Evolutionary conservation across 176 grass and related monocot species (phyloP).

Genomic region (Juncus effusus): DNA sequence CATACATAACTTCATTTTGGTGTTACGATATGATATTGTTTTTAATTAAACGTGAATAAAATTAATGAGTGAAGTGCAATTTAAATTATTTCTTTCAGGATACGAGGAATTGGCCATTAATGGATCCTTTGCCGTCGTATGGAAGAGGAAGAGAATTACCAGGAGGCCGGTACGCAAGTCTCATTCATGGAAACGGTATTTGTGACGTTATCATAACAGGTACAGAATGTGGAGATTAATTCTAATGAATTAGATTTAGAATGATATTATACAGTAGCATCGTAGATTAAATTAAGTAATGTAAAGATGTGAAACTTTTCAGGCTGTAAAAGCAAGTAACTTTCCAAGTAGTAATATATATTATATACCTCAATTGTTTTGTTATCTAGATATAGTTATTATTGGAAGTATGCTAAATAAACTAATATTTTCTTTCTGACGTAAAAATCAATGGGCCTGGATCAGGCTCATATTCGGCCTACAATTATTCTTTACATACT

Average conservation of each 20-base stretch:
- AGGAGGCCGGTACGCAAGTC: conserved; percentile 51
- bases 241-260: background rate
- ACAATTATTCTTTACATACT: too few relatives aligned
- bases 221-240: conserved; percentile 17
- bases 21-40: background rate
- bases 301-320: background rate
- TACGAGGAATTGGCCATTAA: conserved; percentile 60
- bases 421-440: background rate
- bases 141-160: conserved; percentile 74
- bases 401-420: background rate
- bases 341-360: background rate
- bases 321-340: background rate
- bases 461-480: too few relatives aligned
- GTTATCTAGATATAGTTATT: conserved; percentile 23
- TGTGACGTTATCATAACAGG: conserved; percentile 83
- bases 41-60: background rate
- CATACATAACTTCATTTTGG: conserved; percentile 1
- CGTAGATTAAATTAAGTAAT: conserved; percentile 10
- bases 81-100: conserved; percentile 37
- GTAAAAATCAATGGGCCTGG: too few relatives aligned
- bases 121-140: conserved; percentile 82
- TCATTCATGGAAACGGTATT: conserved; percentile 75
- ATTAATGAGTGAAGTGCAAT: background rate
- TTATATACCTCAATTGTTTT: conserved; percentile 1
- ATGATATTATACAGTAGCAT: background rate